Base-by-base conservation (phyloP, 1,284 basidiomycete genomes). In the Earliella scabrosa region DNA sequence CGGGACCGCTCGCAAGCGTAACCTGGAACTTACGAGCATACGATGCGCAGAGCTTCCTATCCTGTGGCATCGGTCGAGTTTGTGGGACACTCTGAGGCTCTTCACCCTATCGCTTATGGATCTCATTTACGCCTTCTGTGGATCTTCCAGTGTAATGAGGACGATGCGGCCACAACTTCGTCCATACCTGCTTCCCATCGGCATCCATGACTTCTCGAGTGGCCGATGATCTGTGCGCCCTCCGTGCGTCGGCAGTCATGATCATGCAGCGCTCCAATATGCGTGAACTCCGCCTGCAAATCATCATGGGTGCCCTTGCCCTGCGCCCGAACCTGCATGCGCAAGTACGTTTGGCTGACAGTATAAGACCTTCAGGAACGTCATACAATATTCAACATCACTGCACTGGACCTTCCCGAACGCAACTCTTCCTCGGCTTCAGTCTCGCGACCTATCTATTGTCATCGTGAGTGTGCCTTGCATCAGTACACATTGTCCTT, bases 191-290 rank as follows among this genome's bases (percentile, higher is more conserved):
- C 31, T 52, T 40, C 26, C 24, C 34, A n/a, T 46, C 26, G 45
- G 21, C 21, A 16, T 8, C 11, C 40, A 20, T 36, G 31, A n/a
- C 24, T 47, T 54, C 45, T 24, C 29, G 32, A 43, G 18, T 18
- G 36, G 6, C 52, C 45, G 26, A 39, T n/a, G 52, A 54, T 54
- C 52, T 21, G 29, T 47, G 27, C 35, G 23, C 23, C 41, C 32
- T 35, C n/a, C n/a, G n/a, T n/a, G n/a, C n/a, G n/a, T n/a, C n/a
- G n/a, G n/a, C n/a, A n/a, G n/a, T n/a, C n/a, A n/a, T n/a, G n/a
- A 46, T 14, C 45, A 21, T 34, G 46, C 34, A 35, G 20, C 46
- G 45, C 45, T 41, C 27, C 45, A 47, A 13, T 41, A 27, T 45
- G 36, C 38, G 21, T 29, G 35, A 45, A 9, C 7, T 34, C 23